Conservation (phyloP, 306 rosid species). For the peach (Prunus persica) region Prunus_persica_NCBIv2 NC_034014.1:2149001-2149500, state of each 20-base stretch:
- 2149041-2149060: not conserved
- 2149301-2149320: constrained; percentile 77
- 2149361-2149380: constrained; percentile 82
- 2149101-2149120: not conserved
- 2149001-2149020: not conserved
- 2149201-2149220: constrained; percentile 92
- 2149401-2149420: not conserved
- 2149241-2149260: constrained; percentile 64
- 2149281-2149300: constrained; percentile 67
- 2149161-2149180: constrained; percentile 36
- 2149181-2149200: constrained; percentile 68
- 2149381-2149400: constrained; percentile 20
- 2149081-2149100: no score
- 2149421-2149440: not conserved
- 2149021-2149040: not conserved
- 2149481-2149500: constrained; percentile 49
- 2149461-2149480: not conserved
- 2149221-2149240: constrained; percentile 89
- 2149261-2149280: constrained; percentile 90
- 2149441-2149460: not conserved
- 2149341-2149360: constrained; percentile 70
- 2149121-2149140: not conserved
- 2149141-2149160: constrained; percentile 5
- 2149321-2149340: constrained; percentile 76
- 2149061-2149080: not conserved